These are phyloP conservation scores for Tulasnella sp. DNA, from an alignment of 768 basidiomycete species.

Conservation along the genomic window DNA sequence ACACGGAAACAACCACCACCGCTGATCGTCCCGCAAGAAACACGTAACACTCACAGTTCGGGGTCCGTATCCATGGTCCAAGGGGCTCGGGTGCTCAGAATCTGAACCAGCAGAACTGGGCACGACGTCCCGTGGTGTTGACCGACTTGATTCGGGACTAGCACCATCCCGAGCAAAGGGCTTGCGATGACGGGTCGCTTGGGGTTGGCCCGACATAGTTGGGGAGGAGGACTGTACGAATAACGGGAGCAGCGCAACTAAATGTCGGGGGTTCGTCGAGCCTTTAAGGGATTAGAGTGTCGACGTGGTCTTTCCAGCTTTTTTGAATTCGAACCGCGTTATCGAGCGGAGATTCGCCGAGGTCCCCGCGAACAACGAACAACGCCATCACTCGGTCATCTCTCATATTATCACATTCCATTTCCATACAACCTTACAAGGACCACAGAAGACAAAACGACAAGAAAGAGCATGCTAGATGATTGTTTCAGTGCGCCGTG, in stretches of 20 bases:
- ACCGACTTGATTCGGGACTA: neutral
- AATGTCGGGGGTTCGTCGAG: too few relatives aligned
- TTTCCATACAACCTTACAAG: neutral
- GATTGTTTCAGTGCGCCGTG: neutral
- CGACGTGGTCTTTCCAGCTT: too few relatives aligned
- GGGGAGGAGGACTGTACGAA: neutral
- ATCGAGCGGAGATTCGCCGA: too few relatives aligned
- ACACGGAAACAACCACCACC: too few relatives aligned
- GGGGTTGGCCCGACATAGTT: constrained; percentile 11
- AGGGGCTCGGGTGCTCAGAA: constrained; percentile 3
- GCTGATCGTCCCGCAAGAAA: too few relatives aligned
- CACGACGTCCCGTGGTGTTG: neutral
- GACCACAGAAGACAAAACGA: too few relatives aligned
- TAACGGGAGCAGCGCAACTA: constrained; percentile 3
- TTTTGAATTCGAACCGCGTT: too few relatives aligned
- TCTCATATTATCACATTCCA: neutral
- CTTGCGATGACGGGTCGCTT: constrained; percentile 12
- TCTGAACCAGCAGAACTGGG: constrained; percentile 1
- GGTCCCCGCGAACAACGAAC: too few relatives aligned
- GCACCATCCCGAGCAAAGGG: neutral
- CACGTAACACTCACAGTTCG: too few relatives aligned
- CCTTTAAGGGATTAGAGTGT: too few relatives aligned
- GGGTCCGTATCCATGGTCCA: neutral
- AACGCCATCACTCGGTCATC: neutral
- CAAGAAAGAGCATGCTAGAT: neutral